Evolutionary conservation across 2,329 filamentous ascomycete species (phyloP).

Genomic region (Talaromyces islandicus): DNA sequence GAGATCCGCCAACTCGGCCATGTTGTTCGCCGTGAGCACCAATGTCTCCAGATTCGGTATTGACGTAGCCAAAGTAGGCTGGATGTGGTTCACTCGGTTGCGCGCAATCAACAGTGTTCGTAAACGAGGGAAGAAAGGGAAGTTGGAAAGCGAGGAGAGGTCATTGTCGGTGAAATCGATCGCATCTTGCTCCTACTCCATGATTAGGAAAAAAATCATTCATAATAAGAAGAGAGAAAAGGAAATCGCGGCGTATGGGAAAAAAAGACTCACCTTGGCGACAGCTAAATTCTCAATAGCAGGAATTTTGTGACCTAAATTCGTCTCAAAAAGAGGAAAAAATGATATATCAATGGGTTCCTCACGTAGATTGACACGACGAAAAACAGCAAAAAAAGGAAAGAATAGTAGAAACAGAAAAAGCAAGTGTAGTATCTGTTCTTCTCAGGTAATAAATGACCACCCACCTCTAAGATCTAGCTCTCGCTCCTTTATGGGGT

Average conservation of each 20-base stretch:
- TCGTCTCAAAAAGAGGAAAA: slow-evolving; percentile 33
- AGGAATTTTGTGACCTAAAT: slow-evolving; percentile 93
- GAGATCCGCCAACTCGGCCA: slow-evolving; percentile 79
- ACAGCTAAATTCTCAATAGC: slow-evolving; percentile 96
- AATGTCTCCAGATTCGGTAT: slow-evolving; percentile 78
- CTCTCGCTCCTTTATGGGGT: slow-evolving; percentile 97
- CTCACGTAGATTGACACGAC: slow-evolving; percentile 27
- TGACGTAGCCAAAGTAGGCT: slow-evolving; percentile 65
- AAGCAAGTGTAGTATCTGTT: slow-evolving; percentile 86
- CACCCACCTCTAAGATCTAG: slow-evolving; percentile 97
- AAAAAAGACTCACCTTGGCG: slow-evolving; percentile 63
- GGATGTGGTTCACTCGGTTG: slow-evolving; percentile 80
- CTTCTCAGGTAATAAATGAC: slow-evolving; percentile 60
- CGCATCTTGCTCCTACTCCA: slow-evolving; percentile 74
- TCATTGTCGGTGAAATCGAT: slow-evolving; percentile 99
- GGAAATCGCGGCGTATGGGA: neutral
- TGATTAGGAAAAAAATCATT: neutral
- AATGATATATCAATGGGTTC: slow-evolving; percentile 73
- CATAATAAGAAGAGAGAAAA: neutral
- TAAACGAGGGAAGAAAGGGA: slow-evolving; percentile 83
- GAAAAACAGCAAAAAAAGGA: neutral
- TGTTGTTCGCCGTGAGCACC: slow-evolving; percentile 74
- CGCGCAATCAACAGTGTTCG: slow-evolving; percentile 82
- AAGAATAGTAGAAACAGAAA: slow-evolving; percentile 6
- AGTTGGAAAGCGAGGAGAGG: slow-evolving; percentile 82